Conservation (phyloP, 306 rosid species). For the Cucumis sativus region Cucumber_9930_V3 NC_026658.2:365001-365500, state of each 20-base stretch:
- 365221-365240: conserved; percentile 80
- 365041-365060: not conserved
- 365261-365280: conserved; percentile 69
- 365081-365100: conserved; percentile 39
- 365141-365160: conserved; percentile 87
- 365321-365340: not conserved
- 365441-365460: not conserved
- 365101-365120: conserved; percentile 87
- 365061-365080: not conserved
- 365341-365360: not conserved
- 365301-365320: conserved; percentile 4
- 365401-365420: not conserved
- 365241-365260: conserved; percentile 55
- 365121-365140: conserved; percentile 39
- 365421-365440: not conserved
- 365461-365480: not conserved
- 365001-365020: not conserved
- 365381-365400: not conserved
- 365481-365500: not conserved
- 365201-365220: conserved; percentile 63
- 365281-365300: conserved; percentile 80
- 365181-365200: conserved; percentile 80
- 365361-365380: not conserved
- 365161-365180: conserved; percentile 46
- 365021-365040: not conserved